These are phyloP conservation scores for Chrysoporthe deuterocubensis DNA, from an alignment of 2,329 filamentous ascomycete species.

Conservation along the genomic window DNA sequence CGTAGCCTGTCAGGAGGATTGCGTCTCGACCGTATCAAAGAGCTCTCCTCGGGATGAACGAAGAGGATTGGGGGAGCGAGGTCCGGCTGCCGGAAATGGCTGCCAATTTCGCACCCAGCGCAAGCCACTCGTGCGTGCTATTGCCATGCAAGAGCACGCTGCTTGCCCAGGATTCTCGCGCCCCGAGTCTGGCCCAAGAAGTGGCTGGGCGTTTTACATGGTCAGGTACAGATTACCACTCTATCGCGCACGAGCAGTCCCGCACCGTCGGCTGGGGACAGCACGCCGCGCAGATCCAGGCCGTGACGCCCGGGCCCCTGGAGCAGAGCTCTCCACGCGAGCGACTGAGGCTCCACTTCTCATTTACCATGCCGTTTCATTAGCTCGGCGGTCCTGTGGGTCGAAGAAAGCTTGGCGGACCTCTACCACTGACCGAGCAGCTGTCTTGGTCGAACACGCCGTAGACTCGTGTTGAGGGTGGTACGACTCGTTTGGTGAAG, in stretches of 20 bases:
- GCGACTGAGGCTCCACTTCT: slow-evolving; percentile 4
- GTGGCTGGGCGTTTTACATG: neutral
- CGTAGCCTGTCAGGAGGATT: neutral
- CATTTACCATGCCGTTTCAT: slow-evolving; percentile 9
- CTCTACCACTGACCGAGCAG: neutral
- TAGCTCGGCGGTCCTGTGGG: neutral
- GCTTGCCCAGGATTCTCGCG: neutral
- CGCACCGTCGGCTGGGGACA: neutral
- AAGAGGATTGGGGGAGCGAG: neutral
- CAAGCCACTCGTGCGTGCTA: neutral
- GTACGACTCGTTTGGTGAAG: neutral
- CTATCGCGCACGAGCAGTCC: neutral
- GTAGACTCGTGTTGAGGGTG: neutral
- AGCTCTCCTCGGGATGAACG: no score
- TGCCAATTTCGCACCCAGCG: neutral
- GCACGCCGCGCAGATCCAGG: neutral
- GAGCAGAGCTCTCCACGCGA: neutral
- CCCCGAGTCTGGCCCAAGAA: neutral
- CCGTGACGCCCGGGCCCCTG: neutral
- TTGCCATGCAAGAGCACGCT: neutral
- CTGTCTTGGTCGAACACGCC: neutral
- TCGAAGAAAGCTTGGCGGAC: neutral
- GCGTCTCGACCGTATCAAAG: neutral
- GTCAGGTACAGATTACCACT: neutral
- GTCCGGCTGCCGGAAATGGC: neutral